Evolutionary conservation across 2,329 filamentous ascomycete genomes (phyloP).

Genomic region (Claviceps pazoutovae): DNA sequence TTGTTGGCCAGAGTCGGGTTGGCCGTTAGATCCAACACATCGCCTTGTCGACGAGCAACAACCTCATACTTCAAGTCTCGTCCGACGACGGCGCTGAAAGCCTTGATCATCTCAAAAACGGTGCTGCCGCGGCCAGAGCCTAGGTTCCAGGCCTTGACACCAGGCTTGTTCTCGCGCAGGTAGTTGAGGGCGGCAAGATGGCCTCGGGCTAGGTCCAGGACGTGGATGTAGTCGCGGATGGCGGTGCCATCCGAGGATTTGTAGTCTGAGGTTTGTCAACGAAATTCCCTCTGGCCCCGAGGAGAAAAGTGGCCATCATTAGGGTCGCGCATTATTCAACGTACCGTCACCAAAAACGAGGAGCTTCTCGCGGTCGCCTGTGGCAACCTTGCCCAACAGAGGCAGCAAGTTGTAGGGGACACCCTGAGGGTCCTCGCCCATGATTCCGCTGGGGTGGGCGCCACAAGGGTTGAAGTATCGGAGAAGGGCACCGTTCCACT

Average conservation of each 20-base stretch:
- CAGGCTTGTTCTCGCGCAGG: constrained; percentile 69
- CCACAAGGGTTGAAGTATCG: constrained; percentile 98
- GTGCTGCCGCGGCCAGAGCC: constrained; percentile 91
- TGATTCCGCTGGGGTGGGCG: constrained; percentile 85
- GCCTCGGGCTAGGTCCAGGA: constrained; percentile 74
- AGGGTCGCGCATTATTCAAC: constrained; percentile 14
- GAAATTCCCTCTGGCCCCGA: neutral
- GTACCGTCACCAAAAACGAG: constrained; percentile 86
- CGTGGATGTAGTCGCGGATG: constrained; percentile 97
- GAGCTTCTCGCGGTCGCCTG: constrained; percentile 86
- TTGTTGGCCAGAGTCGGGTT: constrained; percentile 76
- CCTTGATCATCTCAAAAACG: constrained; percentile 93
- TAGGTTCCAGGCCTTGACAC: constrained; percentile 91
- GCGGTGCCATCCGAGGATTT: constrained; percentile 78
- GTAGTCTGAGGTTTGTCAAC: constrained; percentile 53
- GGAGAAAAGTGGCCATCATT: neutral
- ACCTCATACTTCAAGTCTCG: constrained; percentile 79
- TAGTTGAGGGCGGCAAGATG: constrained; percentile 85
- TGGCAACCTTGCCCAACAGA: constrained; percentile 86
- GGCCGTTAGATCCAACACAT: constrained; percentile 88
- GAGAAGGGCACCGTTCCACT: constrained; percentile 87
- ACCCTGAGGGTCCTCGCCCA: constrained; percentile 95
- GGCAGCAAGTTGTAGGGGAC: constrained; percentile 93
- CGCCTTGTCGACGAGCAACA: constrained; percentile 65
- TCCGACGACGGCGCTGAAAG: constrained; percentile 79